Conservation (phyloP, 2,329 filamentous ascomycete species). For the Phaeosphaeria sp. region DNA sequence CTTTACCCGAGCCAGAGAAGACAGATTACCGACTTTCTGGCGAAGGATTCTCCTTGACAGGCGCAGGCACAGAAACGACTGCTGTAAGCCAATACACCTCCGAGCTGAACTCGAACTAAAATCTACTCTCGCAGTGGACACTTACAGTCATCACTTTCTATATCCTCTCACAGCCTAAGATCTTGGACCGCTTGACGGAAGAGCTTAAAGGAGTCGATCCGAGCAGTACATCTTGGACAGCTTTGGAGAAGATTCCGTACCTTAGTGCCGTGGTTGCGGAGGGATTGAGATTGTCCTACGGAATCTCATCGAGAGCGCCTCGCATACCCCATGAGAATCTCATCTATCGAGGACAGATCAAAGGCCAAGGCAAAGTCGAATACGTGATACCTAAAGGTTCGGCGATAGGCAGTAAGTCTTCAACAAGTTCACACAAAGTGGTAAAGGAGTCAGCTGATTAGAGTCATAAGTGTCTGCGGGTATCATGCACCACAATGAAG, state of each 20-base stretch:
- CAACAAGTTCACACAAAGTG: not conserved
- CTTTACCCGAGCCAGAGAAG: constrained; percentile 6
- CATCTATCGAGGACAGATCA: constrained; percentile 1
- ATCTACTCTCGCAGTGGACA: not conserved
- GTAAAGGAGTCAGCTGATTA: not conserved
- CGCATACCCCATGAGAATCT: constrained; percentile 14
- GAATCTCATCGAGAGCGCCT: constrained; percentile 11
- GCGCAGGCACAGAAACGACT: constrained; percentile 11
- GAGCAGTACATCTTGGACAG: not conserved
- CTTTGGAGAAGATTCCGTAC: constrained; percentile 22
- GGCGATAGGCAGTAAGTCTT: constrained; percentile 1
- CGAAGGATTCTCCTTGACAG: constrained; percentile 8
- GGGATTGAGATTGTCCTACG: constrained; percentile 25
- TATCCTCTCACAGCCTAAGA: not conserved
- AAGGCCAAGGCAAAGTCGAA: constrained; percentile 4
- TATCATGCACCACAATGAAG: constrained; percentile 23
- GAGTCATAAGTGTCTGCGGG: constrained; percentile 1
- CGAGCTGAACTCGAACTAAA: not conserved
- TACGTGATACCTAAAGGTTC: constrained; percentile 10
- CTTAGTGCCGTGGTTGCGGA: constrained; percentile 13
- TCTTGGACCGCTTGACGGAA: not conserved
- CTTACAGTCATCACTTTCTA: constrained; percentile 1
- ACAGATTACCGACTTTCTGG: constrained; percentile 5
- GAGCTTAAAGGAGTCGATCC: not conserved
- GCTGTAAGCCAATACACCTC: constrained; percentile 2